Evolutionary conservation across 768 basidiomycete species (phyloP), one percentile per base, ranked within the genome.

Genomic region (Macrocybe gigantea): DNA sequence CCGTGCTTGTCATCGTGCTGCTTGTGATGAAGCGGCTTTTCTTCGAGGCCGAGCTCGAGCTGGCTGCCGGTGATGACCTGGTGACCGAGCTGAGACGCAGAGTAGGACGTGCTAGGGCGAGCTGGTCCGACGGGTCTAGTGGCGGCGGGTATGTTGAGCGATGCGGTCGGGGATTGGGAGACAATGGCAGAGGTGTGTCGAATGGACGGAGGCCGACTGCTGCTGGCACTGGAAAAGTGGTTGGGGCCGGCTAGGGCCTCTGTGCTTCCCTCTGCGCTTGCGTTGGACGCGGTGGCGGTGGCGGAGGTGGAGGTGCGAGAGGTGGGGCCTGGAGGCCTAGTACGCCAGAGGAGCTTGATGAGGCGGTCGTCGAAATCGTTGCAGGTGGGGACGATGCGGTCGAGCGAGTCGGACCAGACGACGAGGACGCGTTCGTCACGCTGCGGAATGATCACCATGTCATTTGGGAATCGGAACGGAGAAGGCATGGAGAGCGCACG

Each of bases 381-480:
- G 58, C 78, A 83, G 8, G 77, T 66, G 2, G 85, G 84, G 38
- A 93, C 80, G 62, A 93, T 86, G 54, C 73, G 75, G 59, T 91
- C 87, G 39, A 92, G 73, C 0, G 79, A 76, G 60, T 91, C 86
- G 13, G 85, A 82, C 90, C 90, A 93, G 53, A 93, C 81, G 51
- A 93, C 78, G 47, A 93, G 74, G 12, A 88, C 85, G 35, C 86
- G 79, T 61, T 93, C 91, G 61, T 91, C 85, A 40, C 90, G 79
- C 85, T 86, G 53, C 5, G 44, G 3, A 34, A 45, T 45, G 39
- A 11, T 34, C n/a, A 33, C 11, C 8, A 36, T 32, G 14, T 12
- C 14, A 7, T 49, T 34, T 47, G n/a, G 9, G 38, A 42, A n/a
- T 29, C 33, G 33, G 15, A 44, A 3, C 13, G 10, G 49, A 10